Percentiles rank a stretch among this genome's conserved stretches.
Conservation (phyloP, 257 asterid species). For the Forsythia suspensa region DNA sequence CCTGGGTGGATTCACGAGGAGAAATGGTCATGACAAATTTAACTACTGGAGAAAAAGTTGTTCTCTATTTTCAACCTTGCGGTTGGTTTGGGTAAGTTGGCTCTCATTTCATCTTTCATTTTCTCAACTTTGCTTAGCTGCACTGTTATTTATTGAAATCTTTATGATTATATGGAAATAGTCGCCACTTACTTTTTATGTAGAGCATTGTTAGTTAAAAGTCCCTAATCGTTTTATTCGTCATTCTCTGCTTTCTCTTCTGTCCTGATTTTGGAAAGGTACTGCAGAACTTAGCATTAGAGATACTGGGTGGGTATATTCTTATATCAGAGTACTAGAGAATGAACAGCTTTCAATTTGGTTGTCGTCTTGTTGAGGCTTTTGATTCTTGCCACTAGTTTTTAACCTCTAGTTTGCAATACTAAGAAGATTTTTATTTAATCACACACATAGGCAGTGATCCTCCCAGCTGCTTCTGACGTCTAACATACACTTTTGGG, state of each 20-base stretch:
- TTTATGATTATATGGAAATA: not conserved
- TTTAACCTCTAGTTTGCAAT: no score
- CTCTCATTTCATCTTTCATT: not conserved
- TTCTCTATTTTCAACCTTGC: slow-evolving; percentile 65
- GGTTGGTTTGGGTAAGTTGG: slow-evolving; percentile 69
- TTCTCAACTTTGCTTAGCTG: slow-evolving; percentile 3
- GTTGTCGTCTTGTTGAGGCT: not conserved
- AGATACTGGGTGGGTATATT: not conserved
- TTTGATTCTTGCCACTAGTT: not conserved
- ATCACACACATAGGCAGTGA: not conserved
- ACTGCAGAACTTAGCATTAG: not conserved
- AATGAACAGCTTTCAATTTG: not conserved
- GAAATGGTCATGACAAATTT: slow-evolving; percentile 64
- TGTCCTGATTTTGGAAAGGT: not conserved
- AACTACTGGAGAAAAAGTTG: slow-evolving; percentile 70
- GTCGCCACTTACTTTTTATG: not conserved
- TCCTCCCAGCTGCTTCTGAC: slow-evolving; percentile 3
- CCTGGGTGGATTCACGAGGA: slow-evolving; percentile 76
- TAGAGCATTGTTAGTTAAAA: not conserved
- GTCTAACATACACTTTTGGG: not conserved
- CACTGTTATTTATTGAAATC: not conserved
- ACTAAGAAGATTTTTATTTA: no score
- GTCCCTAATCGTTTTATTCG: not conserved
- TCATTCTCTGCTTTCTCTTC: not conserved
- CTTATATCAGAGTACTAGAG: not conserved